phyloP scores from a whole-genome alignment of 306 rosid genomes.

The Sphenostylis stenocarpa region DNA sequence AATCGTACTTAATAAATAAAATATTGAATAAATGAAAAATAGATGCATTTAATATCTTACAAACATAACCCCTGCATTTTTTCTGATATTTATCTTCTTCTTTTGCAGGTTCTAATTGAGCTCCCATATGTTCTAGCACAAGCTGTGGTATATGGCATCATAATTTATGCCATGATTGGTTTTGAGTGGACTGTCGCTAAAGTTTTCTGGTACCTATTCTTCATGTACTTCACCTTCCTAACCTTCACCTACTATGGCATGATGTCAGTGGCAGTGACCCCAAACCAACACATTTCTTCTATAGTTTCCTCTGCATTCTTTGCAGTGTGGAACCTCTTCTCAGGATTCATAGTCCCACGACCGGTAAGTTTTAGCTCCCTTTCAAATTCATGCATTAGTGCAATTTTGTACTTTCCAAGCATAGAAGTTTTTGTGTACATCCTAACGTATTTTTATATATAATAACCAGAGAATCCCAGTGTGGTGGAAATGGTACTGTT shows the following conservation, averaged over 20 bases:
- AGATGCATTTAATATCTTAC: neutral
- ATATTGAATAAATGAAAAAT: neutral
- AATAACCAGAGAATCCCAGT: conserved; percentile 54
- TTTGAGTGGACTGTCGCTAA: conserved; percentile 53
- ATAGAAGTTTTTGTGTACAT: neutral
- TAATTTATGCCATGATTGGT: conserved; percentile 58
- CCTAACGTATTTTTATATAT: neutral
- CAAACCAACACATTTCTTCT: conserved; percentile 52
- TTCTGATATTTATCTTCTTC: conserved; percentile 24
- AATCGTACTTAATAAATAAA: neutral
- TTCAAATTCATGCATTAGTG: neutral
- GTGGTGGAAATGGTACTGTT: conserved; percentile 69
- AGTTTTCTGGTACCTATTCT: conserved; percentile 55
- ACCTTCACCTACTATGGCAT: conserved; percentile 66
- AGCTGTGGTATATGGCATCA: conserved; percentile 47
- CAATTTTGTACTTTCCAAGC: neutral
- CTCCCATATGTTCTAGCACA: conserved; percentile 54
- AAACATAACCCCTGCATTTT: neutral
- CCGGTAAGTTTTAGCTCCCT: conserved; percentile 42
- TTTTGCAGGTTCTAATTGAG: conserved; percentile 58
- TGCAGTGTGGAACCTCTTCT: conserved; percentile 61
- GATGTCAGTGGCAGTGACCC: conserved; percentile 61
- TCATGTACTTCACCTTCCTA: conserved; percentile 53
- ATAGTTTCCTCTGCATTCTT: conserved; percentile 49
- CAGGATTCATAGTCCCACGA: conserved; percentile 63